Evolutionary conservation across 345 rosid species (phyloP).

Genomic region (Eucalyptus sideroxylon): DNA sequence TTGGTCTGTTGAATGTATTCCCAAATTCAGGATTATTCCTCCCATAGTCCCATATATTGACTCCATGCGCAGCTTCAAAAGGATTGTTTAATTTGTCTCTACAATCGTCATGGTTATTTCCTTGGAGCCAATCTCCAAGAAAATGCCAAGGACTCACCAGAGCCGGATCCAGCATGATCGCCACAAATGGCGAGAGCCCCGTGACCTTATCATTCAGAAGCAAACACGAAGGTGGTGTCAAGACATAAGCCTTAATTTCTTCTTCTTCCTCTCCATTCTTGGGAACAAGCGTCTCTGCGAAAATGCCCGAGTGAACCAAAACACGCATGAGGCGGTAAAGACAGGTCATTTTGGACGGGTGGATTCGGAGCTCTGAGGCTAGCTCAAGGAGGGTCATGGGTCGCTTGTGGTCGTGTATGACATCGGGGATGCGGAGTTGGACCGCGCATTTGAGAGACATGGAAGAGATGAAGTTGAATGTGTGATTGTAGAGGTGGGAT

Average conservation of each 20-base stretch:
- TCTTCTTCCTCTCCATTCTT: neutral
- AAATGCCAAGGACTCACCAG: slow-evolving; percentile 9
- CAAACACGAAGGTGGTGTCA: slow-evolving; percentile 16
- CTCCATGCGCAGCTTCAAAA: neutral
- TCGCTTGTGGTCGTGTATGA: slow-evolving; percentile 14
- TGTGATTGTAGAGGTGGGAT: slow-evolving; percentile 13
- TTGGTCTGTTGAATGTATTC: no score
- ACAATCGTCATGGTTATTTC: neutral
- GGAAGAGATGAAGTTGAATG: slow-evolving; percentile 18
- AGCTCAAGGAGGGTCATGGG: slow-evolving; percentile 28
- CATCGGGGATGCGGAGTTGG: slow-evolving; percentile 29
- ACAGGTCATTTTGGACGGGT: slow-evolving; percentile 2
- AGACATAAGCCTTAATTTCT: slow-evolving; percentile 12
- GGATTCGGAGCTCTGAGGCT: slow-evolving; percentile 11
- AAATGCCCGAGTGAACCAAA: slow-evolving; percentile 25
- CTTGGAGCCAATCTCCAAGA: slow-evolving; percentile 14
- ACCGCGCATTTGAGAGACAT: slow-evolving; percentile 36
- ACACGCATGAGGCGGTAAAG: slow-evolving; percentile 25
- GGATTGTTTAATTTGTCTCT: neutral
- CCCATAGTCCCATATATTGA: no score
- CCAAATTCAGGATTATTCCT: no score
- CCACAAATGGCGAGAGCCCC: slow-evolving; percentile 13
- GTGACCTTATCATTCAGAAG: slow-evolving; percentile 10
- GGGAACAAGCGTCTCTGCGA: neutral
- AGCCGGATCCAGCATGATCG: slow-evolving; percentile 6